Evolutionary conservation across 805 yeast genomes (phyloP), one percentile per base, ranked within the genome.

Genomic region (Saturnispora dispora): DNA sequence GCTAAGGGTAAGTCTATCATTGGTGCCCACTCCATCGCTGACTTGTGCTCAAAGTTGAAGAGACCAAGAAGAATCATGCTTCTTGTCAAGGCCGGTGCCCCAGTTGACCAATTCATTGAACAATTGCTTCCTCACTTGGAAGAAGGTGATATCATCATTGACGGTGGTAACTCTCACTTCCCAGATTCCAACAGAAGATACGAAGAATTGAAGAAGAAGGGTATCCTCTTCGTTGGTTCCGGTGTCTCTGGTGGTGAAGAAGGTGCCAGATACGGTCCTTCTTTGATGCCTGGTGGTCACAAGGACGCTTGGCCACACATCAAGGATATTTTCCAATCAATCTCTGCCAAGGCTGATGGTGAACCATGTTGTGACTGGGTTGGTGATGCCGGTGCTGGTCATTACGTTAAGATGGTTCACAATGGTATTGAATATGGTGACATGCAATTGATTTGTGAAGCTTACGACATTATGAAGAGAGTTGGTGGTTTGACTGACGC

Each of bases 331-430:
- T 89, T 91, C 88, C 99, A 91, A 76, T 81, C 90, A 51, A 86
- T 93, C 64, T 76, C 97, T 52, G 98, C 99, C 69, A 89, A 91
- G 78, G 72, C 95, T 56, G 96, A 93, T 67, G 96, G 96, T 64
- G 97, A 93, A 77, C 96, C 99, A 69, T 91, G 99, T 77, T 91
- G 99, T 77, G 99, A 91, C 82, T 91, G 99, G 99, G 97, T 91
- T 63, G 99, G 99, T 66, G 96, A 91, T 62, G 96, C 95, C 55
- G 99, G 99, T 72, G 82, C 98, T 45, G 99, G 99, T 66, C 99
- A 91, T 75, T 91, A 85, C 75, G 98, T 91, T 69, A 91, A 91
- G 80, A 93, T 93, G 99, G 98, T 93, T 59, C 99, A 91, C 81
- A 91, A 91, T 72, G 99, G 99, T 86, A 91, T 91, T 64, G 99